A percentile compares a stretch with the other conserved stretches of the same genome.
These are phyloP conservation scores for Benincasa hispida DNA, from an alignment of 306 rosid genomes.

Conservation along the genomic window DNA sequence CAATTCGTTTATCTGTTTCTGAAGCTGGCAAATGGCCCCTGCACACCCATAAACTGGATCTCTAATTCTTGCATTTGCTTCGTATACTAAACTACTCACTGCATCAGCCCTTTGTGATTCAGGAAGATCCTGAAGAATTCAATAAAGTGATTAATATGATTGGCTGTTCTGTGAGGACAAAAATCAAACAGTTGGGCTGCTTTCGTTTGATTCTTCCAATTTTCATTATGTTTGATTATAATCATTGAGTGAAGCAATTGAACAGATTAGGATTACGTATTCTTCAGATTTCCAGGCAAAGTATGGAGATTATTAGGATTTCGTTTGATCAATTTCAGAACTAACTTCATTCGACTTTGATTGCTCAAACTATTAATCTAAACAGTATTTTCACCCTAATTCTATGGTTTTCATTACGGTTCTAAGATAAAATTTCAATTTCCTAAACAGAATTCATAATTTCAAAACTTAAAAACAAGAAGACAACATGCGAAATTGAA, in stretches of 20 bases:
- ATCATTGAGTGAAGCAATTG: not conserved
- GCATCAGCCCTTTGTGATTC: conserved; percentile 18
- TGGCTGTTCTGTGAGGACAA: not conserved
- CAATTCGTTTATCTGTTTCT: conserved; percentile 16
- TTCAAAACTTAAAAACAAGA: not conserved
- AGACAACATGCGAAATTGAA: not conserved
- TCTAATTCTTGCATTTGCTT: conserved; percentile 19
- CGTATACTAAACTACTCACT: conserved; percentile 21
- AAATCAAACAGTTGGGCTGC: not conserved
- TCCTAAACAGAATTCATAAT: not conserved
- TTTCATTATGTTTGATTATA: not conserved
- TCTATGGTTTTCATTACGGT: not conserved
- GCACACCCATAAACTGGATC: conserved; percentile 23
- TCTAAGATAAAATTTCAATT: not conserved
- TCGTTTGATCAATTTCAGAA: no score
- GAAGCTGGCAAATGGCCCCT: conserved; percentile 19
- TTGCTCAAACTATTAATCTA: no score
- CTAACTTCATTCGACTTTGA: no score
- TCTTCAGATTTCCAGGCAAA: not conserved
- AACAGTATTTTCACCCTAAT: no score
- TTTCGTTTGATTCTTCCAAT: not conserved
- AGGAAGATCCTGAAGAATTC: conserved; percentile 14
- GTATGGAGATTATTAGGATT: no score
- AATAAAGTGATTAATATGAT: not conserved
- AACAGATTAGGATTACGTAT: not conserved